These are phyloP conservation scores for Hypholoma sublateritium DNA, from an alignment of 768 basidiomycete species.

Conservation along the genomic window DNA sequence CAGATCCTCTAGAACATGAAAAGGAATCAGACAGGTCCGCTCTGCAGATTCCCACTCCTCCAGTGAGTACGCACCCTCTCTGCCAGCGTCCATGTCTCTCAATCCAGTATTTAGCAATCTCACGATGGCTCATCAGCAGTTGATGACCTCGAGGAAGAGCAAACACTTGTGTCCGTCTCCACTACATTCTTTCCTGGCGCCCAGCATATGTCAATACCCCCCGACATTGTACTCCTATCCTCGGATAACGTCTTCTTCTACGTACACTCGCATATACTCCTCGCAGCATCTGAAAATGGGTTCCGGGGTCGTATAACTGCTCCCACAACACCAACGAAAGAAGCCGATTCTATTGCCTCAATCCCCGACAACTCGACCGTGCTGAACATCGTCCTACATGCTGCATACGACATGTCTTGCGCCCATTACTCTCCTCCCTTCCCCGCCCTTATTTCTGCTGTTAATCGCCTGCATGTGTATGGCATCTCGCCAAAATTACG, in stretches of 20 bases:
- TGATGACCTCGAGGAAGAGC: slow-evolving; percentile 34
- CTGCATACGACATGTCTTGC: slow-evolving; percentile 71
- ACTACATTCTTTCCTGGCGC: slow-evolving; percentile 81
- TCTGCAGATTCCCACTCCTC: slow-evolving; percentile 63
- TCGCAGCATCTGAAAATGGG: slow-evolving; percentile 58
- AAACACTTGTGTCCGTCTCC: slow-evolving; percentile 67
- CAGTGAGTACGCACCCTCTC: slow-evolving; percentile 38
- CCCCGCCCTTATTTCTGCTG: slow-evolving; percentile 53
- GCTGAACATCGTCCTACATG: slow-evolving; percentile 73
- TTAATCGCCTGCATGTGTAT: slow-evolving; percentile 57
- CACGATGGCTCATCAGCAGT: slow-evolving; percentile 43
- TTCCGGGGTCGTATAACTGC: slow-evolving; percentile 61
- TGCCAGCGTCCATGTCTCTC: neutral
- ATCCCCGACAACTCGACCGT: slow-evolving; percentile 60
- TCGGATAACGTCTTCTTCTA: slow-evolving; percentile 86
- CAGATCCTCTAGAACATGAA: slow-evolving; percentile 42
- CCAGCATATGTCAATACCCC: slow-evolving; percentile 50
- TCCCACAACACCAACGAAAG: slow-evolving; percentile 33
- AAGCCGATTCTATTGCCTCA: slow-evolving; percentile 55
- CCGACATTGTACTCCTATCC: slow-evolving; percentile 67
- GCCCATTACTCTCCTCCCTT: slow-evolving; percentile 73
- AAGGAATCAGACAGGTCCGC: slow-evolving; percentile 31
- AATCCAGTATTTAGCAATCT: slow-evolving; percentile 36
- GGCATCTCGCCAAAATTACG: slow-evolving; percentile 53
- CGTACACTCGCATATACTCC: slow-evolving; percentile 60